Evolutionary conservation across 371 early-diverging fungal species (phyloP), one percentile per base, ranked within the genome.

Genomic region (Mucor velutinosus): DNA sequence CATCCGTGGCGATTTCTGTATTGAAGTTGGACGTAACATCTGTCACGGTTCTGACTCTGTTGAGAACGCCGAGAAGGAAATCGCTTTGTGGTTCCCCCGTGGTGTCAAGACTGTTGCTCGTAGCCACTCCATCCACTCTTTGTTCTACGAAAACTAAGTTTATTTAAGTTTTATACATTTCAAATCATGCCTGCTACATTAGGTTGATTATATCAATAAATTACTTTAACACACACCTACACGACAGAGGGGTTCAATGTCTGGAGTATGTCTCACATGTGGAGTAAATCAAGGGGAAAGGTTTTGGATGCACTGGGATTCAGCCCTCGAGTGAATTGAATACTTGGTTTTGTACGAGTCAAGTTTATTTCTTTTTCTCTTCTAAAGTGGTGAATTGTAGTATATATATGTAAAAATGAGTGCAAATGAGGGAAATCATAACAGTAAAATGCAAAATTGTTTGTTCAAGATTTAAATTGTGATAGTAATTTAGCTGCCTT

Each of bases 41-140:
- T 94, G 96, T 92, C 99, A 99, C 90, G 99, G 99, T 67, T 95
- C 97, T 70, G 99, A 99, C 91, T 83, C 94, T 63, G 97, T 97
- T 68, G 99, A 99, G 86, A 90, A 87, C 80, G 99, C 99, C 69
- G 92, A 98, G 86, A 90, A 88, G 80, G 99, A 99, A 83, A 98
- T 99, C 63, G 91, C 87, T 49, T 86, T 99, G 79, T 98, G 99
- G 99, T 95, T 99, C 93, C 94, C 95, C 77, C 82, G 92, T 73
- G 93, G 93, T 78, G 86, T 90, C 60, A 58, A 82, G 71, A 65
- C 71, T 62, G 90, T 87, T 82, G 67, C 76, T 45, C 89, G 91
- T 64, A 73, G 45, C 69, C 71, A 75, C 70, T 70, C 86, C 69
- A 66, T 87, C 65, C 91, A 94, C 75, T 70, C 79, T 67, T 82